Evolutionary conservation across 805 yeast species (phyloP).

Genomic region (Lipomyces mesembrius): DNA sequence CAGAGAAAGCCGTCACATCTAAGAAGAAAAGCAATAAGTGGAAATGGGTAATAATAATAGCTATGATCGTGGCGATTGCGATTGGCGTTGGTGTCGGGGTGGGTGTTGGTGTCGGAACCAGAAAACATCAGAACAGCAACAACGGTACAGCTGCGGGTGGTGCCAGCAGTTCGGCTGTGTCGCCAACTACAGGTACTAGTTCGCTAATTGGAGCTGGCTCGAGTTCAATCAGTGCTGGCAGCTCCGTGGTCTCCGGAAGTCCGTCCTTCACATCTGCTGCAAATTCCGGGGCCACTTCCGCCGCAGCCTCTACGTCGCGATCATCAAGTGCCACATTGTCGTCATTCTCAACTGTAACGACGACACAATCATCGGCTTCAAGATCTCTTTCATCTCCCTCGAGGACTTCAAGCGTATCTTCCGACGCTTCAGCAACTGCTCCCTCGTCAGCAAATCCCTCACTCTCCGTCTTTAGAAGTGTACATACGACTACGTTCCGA

Average conservation of each 20-base stretch:
- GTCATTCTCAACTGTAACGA: constrained; percentile 2
- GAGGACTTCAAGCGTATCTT: neutral
- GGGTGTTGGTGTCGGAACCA: constrained; percentile 35
- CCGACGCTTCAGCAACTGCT: neutral
- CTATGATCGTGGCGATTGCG: constrained; percentile 27
- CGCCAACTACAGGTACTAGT: constrained; percentile 4
- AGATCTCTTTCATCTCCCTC: neutral
- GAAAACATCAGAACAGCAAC: constrained; percentile 11
- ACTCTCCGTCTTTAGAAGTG: neutral
- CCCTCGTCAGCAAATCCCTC: neutral
- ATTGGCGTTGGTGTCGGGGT: constrained; percentile 38
- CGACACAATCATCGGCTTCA: neutral
- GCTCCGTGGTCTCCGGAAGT: neutral
- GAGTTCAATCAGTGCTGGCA: neutral
- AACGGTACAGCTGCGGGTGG: constrained; percentile 8
- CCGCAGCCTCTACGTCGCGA: neutral
- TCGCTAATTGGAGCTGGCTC: neutral
- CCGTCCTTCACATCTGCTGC: neutral
- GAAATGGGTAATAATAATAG: constrained; percentile 14
- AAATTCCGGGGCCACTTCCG: neutral
- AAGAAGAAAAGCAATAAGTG: constrained; percentile 10
- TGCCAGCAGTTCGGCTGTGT: constrained; percentile 6
- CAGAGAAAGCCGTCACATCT: constrained; percentile 2
- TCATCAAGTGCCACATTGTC: neutral
- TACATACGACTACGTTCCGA: neutral